Base-by-base conservation (phyloP, 495 filamentous ascomycete species). In the Neurospora discreta region DNA sequence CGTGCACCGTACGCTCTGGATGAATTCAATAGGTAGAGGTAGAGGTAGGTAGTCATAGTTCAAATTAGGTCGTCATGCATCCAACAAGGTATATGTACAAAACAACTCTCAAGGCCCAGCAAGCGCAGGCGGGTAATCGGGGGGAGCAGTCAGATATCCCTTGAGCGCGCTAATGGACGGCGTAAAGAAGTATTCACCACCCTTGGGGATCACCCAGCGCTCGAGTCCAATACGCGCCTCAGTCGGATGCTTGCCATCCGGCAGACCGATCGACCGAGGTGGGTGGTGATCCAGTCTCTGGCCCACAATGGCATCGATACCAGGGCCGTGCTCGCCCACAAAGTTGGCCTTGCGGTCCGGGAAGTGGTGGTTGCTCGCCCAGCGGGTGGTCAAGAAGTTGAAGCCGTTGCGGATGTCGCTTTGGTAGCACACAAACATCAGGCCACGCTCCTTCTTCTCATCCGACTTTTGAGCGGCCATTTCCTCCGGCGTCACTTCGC, bases 101-200 rank as follows among this genome's bases (percentile, higher is more conserved):
- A 23, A 52, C 44, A 20, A 52, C 44, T 52, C 44, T 52, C 44
- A 52, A 52, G 9, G 44, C 13, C 20, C 20, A 20, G 44, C 20
- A 52, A 52, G 9, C 44, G n/a, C 44, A 13, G 44, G 44, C 44
- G 44, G 44, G 13, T 52, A 52, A 52, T 52, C 44, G 23, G 44
- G 44, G 20, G 44, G 44, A 20, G n/a, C 44, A 52, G 44, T 52
- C 44, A 52, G 44, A 52, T 52, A 52, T 23, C 13, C 44, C 44
- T 52, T 52, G 78, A 94, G 5, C 11, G 69, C 69, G n/a, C 30
- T 38, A 20, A 70, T 44, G 20, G 39, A 46, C 23, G 69, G 69
- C 69, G 36, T 39, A 16, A 70, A 70, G 39, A 70, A 70, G 36
- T 70, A 70, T 43, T 70, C 69, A 26, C 69, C 69, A 40, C 69